These are phyloP conservation scores for Colletotrichum tanaceti DNA, from an alignment of 2,329 filamentous ascomycete species.

Conservation along the genomic window DNA sequence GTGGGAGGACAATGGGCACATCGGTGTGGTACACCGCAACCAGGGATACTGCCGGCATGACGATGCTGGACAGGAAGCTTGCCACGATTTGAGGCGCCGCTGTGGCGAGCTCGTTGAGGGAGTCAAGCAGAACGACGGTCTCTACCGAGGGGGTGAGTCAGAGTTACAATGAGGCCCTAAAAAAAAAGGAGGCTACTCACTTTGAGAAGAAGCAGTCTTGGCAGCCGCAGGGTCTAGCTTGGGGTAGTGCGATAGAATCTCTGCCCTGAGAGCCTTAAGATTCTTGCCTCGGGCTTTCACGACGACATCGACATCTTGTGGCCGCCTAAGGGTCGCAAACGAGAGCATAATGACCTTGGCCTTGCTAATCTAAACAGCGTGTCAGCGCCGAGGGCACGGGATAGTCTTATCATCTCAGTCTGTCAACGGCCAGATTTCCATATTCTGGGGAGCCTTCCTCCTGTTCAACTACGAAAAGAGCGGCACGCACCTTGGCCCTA, in stretches of 20 bases:
- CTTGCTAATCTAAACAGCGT: slow-evolving; percentile 64
- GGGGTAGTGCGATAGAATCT: slow-evolving; percentile 67
- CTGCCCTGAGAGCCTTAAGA: slow-evolving; percentile 66
- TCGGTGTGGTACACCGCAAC: slow-evolving; percentile 87
- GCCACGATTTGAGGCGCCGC: slow-evolving; percentile 68
- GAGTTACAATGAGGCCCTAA: slow-evolving; percentile 5
- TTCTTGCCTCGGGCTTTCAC: slow-evolving; percentile 72
- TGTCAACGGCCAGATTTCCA: background rate
- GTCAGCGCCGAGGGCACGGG: background rate
- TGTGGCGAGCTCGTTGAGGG: slow-evolving; percentile 74
- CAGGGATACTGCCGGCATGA: slow-evolving; percentile 76
- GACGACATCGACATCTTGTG: slow-evolving; percentile 74
- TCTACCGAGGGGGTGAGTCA: slow-evolving; percentile 57
- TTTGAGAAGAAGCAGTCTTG: slow-evolving; percentile 52
- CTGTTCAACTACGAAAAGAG: background rate
- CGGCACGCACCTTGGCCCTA: slow-evolving; percentile 71
- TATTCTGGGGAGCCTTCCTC: background rate
- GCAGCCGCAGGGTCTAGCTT: slow-evolving; percentile 51
- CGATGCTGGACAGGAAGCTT: slow-evolving; percentile 75
- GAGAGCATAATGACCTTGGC: slow-evolving; percentile 80
- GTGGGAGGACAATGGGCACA: slow-evolving; percentile 68
- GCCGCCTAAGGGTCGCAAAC: slow-evolving; percentile 77
- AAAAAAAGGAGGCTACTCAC: slow-evolving; percentile 51
- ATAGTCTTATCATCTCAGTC: background rate
- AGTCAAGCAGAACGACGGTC: slow-evolving; percentile 82